These are phyloP conservation scores for Setaria viridis DNA, from an alignment of 202 grass and related monocot species.

Conservation along the genomic window DNA sequence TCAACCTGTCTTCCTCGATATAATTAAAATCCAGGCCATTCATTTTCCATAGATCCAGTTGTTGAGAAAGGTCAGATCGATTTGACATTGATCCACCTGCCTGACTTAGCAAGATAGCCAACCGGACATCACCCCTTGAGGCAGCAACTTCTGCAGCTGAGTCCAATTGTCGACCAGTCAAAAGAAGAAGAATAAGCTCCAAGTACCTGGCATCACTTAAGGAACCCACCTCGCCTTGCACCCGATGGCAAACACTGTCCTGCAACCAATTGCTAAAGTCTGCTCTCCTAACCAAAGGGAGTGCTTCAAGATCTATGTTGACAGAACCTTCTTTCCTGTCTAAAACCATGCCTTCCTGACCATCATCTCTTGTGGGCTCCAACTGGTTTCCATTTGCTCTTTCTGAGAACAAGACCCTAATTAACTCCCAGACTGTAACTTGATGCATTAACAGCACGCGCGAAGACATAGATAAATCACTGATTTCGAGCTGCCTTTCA, in stretches of 20 bases:
- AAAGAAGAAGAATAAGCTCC: conserved; percentile 82
- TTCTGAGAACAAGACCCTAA: conserved; percentile 85
- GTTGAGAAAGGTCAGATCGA: conserved; percentile 80
- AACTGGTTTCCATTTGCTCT: conserved; percentile 52
- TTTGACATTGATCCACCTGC: conserved; percentile 83
- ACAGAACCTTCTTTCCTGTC: conserved; percentile 76
- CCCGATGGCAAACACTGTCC: conserved; percentile 81
- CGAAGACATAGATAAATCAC: conserved; percentile 65
- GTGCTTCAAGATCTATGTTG: conserved; percentile 76
- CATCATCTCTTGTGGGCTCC: conserved; percentile 60
- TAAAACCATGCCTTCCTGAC: conserved; percentile 73
- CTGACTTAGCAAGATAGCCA: conserved; percentile 85
- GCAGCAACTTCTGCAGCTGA: conserved; percentile 79
- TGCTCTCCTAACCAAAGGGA: conserved; percentile 85
- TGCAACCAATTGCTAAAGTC: conserved; percentile 90
- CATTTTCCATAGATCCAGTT: conserved; percentile 84
- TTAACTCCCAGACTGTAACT: conserved; percentile 85
- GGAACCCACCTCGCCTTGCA: conserved; percentile 76
- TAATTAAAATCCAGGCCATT: conserved; percentile 87
- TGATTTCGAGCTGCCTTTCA: conserved; percentile 74
- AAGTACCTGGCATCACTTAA: conserved; percentile 82
- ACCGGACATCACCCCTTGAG: conserved; percentile 79
- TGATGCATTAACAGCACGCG: conserved; percentile 81
- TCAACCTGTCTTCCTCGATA: conserved; percentile 82
- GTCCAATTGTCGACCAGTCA: conserved; percentile 87